Base-by-base conservation (phyloP, 805 yeast genomes). In the Barnettozyma siamensis region DNA sequence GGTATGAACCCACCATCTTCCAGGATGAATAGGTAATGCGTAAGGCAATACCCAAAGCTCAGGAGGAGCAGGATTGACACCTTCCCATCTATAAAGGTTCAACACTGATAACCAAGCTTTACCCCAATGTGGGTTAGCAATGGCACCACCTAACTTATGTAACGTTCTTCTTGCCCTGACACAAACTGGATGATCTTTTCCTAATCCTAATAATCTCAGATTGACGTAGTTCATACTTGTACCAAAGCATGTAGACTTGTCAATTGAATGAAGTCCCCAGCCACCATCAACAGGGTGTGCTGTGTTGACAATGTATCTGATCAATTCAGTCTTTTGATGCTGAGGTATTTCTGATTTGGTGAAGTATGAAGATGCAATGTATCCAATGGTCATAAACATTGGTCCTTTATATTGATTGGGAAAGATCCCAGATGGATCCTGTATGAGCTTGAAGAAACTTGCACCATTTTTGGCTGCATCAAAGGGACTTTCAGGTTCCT, bases 281-380 rank as follows among this genome's bases (percentile, higher is more conserved):
- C 99, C 99, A n/a, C 99, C 99, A 62, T 93, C 99, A 1, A 89
- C 96, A 0, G 97, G 97, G 59, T 93, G 96, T 0, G 97, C 82
- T 0, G 87, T 75, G 59, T 93, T 93, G n/a, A 88, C 86, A 15
- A 93, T 64, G 57, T 89, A 93, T 44, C 99, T 71, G 21, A 84
- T 77, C 56, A 93, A 63, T 62, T 93, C 99, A 12, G 65, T 63
- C 47, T 69, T 69, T 53, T 73, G 76, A 30, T 75, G 80, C 24
- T 78, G 80, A 0, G 89, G 81, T 29, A 93, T 83, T 10, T 75
- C 75, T 0, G 78, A 71, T 29, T 76, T 74, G 11, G 89, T 74
- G 58, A 80, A 79, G 61, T 88, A 86, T 48, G 75, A 72, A 2
- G 86, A 78, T 0, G 75, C 84, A 20, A 93, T 78, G 52, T 83